Evolutionary conservation across 2,329 filamentous ascomycete genomes (phyloP), one percentile per base, ranked within the genome.

Genomic region (Ascochyta clinopodiicola): DNA sequence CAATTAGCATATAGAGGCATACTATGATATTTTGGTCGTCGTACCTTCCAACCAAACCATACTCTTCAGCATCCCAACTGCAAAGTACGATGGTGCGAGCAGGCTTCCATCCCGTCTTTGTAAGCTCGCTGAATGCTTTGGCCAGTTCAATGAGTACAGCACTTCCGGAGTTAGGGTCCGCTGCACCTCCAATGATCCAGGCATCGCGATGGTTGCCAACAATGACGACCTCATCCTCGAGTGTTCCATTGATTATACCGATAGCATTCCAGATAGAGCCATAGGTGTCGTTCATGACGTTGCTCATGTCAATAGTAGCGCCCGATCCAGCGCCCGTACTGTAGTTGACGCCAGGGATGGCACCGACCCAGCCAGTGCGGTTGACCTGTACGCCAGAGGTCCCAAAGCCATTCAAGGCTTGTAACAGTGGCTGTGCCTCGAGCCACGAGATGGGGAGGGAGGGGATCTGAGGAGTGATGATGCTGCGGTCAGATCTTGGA

Each of bases 391-490:
- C 61, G 10, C 74, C 75, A 19, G 84, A 83, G 7, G 89, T 88
- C 0, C 92, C 92, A 68, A 91, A 84, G 4, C 92, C 92, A 67
- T 96, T 95, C 44, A 96, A 80, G 0, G 92, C 89, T 68, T 88
- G 88, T 17, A 96, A 81, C 31, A 96, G 84, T 0, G 92, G 92
- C 21, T 96, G 75, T 1, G 89, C 92, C 62, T 96, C 92, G 3
- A 80, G 76, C 72, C 93, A 96, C 0, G 92, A 96, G 35, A 96
- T 90, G 2, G 92, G 92, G 6, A 96, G 79, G 1, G 92, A 96
- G 0, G 93, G 92, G 53, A 96, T 96, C 2, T 83, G 84, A 0
- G 92, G 89, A 22, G 86, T 90, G 3, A 83, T 82, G 7, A 80
- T 75, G 19, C 87, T 80, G 0, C 86, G 86, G 17, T 91, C 86